These are phyloP conservation scores for Pichia sp. DNA, from an alignment of 1,139 yeast species.

Conservation along the genomic window DNA sequence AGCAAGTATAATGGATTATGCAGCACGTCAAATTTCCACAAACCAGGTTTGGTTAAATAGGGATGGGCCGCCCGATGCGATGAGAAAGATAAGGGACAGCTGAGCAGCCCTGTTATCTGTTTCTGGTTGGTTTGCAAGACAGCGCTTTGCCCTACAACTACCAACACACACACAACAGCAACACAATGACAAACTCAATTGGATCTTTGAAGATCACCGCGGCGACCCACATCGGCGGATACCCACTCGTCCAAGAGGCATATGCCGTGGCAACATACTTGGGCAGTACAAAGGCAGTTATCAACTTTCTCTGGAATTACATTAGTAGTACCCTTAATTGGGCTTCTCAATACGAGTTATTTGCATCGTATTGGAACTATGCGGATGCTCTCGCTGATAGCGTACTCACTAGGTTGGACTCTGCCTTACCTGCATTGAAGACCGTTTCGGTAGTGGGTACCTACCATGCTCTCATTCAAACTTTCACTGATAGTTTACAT, in stretches of 20 bases:
- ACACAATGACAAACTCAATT: background rate
- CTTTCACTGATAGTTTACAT: constrained; percentile 4
- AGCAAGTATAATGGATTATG: too few relatives aligned
- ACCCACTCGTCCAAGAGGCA: constrained; percentile 17
- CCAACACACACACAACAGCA: background rate
- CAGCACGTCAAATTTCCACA: too few relatives aligned
- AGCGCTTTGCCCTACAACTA: background rate
- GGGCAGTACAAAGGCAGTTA: background rate
- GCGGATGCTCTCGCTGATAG: constrained; percentile 15
- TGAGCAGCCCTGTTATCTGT: background rate
- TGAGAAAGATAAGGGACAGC: background rate
- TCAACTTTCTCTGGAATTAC: background rate
- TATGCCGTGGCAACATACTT: constrained; percentile 1
- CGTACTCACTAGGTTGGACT: constrained; percentile 16
- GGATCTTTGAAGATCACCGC: constrained; percentile 3
- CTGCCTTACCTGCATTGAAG: constrained; percentile 16
- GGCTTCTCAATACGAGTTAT: constrained; percentile 12
- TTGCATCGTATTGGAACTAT: constrained; percentile 15
- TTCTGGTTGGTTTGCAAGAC: background rate
- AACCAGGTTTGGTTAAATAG: too few relatives aligned
- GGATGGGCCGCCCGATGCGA: too few relatives aligned
- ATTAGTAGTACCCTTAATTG: background rate
- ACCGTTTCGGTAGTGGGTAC: constrained; percentile 12
- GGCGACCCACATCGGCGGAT: constrained; percentile 14
- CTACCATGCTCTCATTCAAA: constrained; percentile 5